phyloP scores from a whole-genome alignment of 257 asterid genomes.

The Osmanthus fragrans region DNA sequence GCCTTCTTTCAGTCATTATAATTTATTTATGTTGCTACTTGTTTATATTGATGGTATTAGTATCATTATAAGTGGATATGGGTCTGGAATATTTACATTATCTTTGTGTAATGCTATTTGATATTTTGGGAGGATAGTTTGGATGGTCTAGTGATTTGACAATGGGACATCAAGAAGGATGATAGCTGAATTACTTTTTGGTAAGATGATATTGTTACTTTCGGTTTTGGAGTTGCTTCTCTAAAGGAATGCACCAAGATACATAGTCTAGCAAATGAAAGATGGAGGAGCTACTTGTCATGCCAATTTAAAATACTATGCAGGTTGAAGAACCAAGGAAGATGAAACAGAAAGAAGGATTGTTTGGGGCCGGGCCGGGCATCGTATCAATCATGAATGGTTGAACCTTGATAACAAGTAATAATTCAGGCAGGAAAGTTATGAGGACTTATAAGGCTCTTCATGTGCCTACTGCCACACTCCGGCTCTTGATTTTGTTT shows the following conservation, averaged over 20 bases:
- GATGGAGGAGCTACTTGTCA: background rate
- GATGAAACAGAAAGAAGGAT: background rate
- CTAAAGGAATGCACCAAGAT: background rate
- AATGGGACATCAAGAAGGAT: background rate
- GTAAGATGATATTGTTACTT: background rate
- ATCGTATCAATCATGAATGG: background rate
- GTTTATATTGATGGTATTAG: background rate
- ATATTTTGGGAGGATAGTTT: background rate
- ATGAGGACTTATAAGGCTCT: background rate
- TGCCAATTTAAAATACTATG: background rate
- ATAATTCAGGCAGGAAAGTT: background rate
- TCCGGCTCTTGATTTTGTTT: background rate
- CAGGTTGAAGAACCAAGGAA: background rate
- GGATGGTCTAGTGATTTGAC: background rate
- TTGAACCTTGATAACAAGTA: background rate
- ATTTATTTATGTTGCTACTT: background rate
- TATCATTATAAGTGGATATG: background rate
- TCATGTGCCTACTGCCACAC: background rate
- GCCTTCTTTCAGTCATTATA: background rate
- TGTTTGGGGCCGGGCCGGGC: background rate
- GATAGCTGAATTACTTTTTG: background rate
- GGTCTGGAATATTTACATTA: background rate
- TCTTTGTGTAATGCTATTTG: background rate
- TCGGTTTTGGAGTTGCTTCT: background rate
- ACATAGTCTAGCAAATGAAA: background rate